Evolutionary conservation across 129 eudicot genomes (phyloP).

Genomic region (Smallanthus sonchifolius): DNA sequence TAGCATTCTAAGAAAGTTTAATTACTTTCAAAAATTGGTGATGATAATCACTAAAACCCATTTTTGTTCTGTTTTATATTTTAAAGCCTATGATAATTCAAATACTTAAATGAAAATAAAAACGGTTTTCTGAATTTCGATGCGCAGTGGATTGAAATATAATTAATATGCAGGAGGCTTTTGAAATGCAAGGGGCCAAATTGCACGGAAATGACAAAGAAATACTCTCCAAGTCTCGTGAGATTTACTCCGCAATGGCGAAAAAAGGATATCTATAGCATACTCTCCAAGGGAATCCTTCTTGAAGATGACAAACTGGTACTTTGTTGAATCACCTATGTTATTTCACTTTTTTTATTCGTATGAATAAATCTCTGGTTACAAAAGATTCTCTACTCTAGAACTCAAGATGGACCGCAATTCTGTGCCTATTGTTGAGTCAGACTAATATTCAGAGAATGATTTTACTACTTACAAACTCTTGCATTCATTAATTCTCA

Average conservation of each 20-base stretch:
- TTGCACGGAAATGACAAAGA: not conserved
- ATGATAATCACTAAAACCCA: not conserved
- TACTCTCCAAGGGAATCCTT: not conserved
- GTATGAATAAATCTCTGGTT: not conserved
- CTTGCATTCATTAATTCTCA: too few species aligned
- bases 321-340: not conserved
- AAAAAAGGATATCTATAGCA: slow-evolving; percentile 14
- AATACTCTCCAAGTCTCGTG: not conserved
- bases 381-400: not conserved
- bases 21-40: not conserved
- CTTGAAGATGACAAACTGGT: slow-evolving; percentile 8
- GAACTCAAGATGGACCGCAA: not conserved
- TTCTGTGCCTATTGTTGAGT: too few species aligned
- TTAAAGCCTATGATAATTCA: not conserved
- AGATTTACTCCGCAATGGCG: not conserved
- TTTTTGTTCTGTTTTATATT: not conserved
- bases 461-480: too few species aligned
- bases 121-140: too few species aligned
- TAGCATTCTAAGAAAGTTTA: not conserved
- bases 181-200: not conserved
- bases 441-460: too few species aligned
- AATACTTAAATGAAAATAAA: not conserved
- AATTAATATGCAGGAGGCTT: not conserved
- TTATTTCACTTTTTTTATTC: not conserved
- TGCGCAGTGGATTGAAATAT: not conserved